A percentile compares a stretch with the other conserved stretches of the same genome.
Evolutionary conservation across 2,329 filamentous ascomycete genomes (phyloP).

Genomic region (Alternaria ventricosa): DNA sequence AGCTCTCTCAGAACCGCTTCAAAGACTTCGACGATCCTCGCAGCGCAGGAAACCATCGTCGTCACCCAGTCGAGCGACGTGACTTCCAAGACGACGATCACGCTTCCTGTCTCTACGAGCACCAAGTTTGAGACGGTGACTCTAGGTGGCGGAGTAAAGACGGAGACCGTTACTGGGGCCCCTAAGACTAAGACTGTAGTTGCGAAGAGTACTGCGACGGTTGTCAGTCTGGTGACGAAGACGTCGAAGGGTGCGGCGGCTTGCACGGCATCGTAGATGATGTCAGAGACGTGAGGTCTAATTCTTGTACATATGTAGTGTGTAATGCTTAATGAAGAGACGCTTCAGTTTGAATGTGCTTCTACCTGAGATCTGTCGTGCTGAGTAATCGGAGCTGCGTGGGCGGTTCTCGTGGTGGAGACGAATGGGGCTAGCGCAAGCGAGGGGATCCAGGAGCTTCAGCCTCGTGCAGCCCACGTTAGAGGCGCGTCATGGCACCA

Average conservation of each 20-base stretch:
- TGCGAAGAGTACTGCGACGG: conserved; percentile 16
- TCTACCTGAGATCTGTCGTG: not conserved
- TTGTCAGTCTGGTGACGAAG: conserved; percentile 15
- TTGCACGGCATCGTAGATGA: conserved; percentile 6
- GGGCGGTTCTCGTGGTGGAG: not conserved
- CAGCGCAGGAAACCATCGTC: conserved; percentile 15
- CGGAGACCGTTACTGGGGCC: conserved; percentile 17
- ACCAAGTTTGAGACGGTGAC: conserved; percentile 21
- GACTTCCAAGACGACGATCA: conserved; percentile 27
- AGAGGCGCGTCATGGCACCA: conserved; percentile 6
- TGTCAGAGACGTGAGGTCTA: not conserved
- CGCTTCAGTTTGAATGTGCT: not conserved
- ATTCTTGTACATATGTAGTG: conserved; percentile 1
- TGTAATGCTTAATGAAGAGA: conserved; percentile 1
- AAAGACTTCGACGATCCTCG: conserved; percentile 12
- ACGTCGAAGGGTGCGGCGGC: conserved; percentile 20
- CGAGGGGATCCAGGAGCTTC: not conserved
- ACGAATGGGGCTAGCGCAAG: not conserved
- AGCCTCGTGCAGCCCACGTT: not conserved
- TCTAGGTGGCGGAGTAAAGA: conserved; percentile 13
- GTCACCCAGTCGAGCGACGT: conserved; percentile 10
- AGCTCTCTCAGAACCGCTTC: conserved; percentile 24
- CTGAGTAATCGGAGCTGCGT: not conserved
- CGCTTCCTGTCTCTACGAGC: conserved; percentile 23
- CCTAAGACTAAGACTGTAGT: conserved; percentile 19